Evolutionary conservation across 192 early-diverging fungal species (phyloP).

Genomic region (Fimicolochytrium jonesii): DNA sequence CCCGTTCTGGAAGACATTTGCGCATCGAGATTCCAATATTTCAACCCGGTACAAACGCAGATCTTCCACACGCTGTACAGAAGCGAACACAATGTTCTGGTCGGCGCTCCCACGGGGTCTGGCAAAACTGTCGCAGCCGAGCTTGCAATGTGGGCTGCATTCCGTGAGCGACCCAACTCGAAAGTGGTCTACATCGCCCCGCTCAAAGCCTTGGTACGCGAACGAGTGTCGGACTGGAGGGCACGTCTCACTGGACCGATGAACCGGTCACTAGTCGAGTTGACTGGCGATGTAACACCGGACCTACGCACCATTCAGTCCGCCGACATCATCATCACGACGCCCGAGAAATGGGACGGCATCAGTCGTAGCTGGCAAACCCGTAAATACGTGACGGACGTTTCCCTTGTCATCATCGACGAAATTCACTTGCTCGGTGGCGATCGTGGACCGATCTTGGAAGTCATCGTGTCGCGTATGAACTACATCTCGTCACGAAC

Average conservation of each 20-base stretch:
- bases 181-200: slow-evolving; percentile 99
- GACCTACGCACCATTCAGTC: slow-evolving; percentile 78
- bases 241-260: slow-evolving; percentile 62
- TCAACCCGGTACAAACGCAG: slow-evolving; percentile 98
- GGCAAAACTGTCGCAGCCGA: slow-evolving; percentile 98
- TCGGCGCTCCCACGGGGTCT: slow-evolving; percentile 96
- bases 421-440: slow-evolving; percentile 97
- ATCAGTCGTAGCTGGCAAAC: slow-evolving; percentile 88
- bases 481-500: slow-evolving; percentile 89
- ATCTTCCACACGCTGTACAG: slow-evolving; percentile 96
- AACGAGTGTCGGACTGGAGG: slow-evolving; percentile 89
- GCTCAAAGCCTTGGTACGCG: slow-evolving; percentile 94
- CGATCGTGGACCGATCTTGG: slow-evolving; percentile 94
- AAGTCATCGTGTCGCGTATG: slow-evolving; percentile 98
- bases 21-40: slow-evolving; percentile 79
- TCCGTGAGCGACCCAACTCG: slow-evolving; percentile 70
- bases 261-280: slow-evolving; percentile 82
- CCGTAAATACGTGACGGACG: slow-evolving; percentile 81
- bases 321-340: slow-evolving; percentile 97
- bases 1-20: slow-evolving; percentile 84
- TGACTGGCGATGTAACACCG: slow-evolving; percentile 95
- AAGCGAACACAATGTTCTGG: slow-evolving; percentile 75
- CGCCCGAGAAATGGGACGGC: slow-evolving; percentile 99
- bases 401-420: slow-evolving; percentile 93
- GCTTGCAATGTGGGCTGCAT: slow-evolving; percentile 89